These are phyloP conservation scores for Pseudocercospora ulei DNA, from an alignment of 2,329 filamentous ascomycete genomes.

Conservation along the genomic window DNA sequence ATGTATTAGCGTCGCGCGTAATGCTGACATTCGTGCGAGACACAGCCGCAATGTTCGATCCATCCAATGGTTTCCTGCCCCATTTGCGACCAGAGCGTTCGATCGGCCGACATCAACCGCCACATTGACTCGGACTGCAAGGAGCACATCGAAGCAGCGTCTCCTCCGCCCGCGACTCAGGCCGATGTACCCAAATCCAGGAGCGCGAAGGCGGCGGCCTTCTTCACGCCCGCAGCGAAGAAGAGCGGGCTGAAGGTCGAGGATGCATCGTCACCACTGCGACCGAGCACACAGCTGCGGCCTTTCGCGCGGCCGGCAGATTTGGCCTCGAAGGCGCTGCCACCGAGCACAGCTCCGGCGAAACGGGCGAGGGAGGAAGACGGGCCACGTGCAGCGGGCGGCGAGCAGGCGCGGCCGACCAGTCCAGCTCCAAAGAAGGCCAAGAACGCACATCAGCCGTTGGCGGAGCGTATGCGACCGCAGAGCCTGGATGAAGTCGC, in stretches of 20 bases:
- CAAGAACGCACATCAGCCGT: conserved; percentile 58
- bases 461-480: conserved; percentile 91
- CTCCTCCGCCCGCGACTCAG: conserved; percentile 34
- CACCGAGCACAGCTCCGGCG: conserved; percentile 23
- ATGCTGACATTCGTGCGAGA: too few species aligned
- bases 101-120: conserved; percentile 66
- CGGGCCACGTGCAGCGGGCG: conserved; percentile 9
- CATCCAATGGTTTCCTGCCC: conserved; percentile 33
- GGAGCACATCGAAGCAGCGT: conserved; percentile 52
- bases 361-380: conserved; percentile 28
- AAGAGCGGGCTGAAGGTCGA: conserved; percentile 31
- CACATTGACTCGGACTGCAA: conserved; percentile 81
- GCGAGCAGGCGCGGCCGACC: conserved; percentile 28
- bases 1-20: too few species aligned
- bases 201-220: conserved; percentile 44
- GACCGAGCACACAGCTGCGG: conserved; percentile 22
- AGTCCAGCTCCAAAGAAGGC: conserved; percentile 56
- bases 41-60: too few species aligned
- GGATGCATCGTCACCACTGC: conserved; percentile 21
- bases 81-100: conserved; percentile 36
- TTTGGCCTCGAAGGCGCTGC: conserved; percentile 9
- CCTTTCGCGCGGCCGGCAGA: conserved; percentile 14
- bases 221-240: conserved; percentile 46
- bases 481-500: conserved; percentile 72
- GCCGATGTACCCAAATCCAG: conserved; percentile 27